Evolutionary conservation across 495 filamentous ascomycete species (phyloP), one percentile per base, ranked within the genome.

Genomic region (Aspergillus bertholletiae): DNA sequence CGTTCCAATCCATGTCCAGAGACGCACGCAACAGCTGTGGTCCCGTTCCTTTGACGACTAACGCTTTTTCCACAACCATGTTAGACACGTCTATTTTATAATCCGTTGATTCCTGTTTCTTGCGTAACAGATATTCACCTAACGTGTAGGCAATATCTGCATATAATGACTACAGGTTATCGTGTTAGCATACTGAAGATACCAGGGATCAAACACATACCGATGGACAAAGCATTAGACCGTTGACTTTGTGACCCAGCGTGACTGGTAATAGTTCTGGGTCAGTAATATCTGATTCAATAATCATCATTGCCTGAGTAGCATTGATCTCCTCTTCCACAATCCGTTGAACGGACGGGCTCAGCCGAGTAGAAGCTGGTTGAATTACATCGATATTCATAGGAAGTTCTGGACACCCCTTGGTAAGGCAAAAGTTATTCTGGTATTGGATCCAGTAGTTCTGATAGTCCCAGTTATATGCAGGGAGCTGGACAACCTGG

Each of bases 141-240:
- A 34, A 2, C 9, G 88, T 90, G 54, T 88, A 77, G n/a, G 85
- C 87, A 75, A 90, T 88, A 66, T 92, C 88, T 17, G 82, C 87
- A 53, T 89, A 90, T 1, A 90, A 65, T 2, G 84, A 81, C 65
- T 76, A 51, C 18, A 24, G 0, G 7, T 30, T 7, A 37, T 53
- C 48, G 50, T 52, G 24, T 39, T 54, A 21, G 5, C 7, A 45
- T 8, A 17, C 11, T 18, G 12, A 46, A 15, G 24, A n/a, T 4
- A 13, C 27, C 7, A 23, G 8, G 45, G 55, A 43, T 2, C 30
- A 7, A 44, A 21, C 13, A 65, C 64, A 67, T 70, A 76, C 74
- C 13, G 81, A 74, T 30, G 82, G 74, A 40, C 74, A 80, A 21
- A 85, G 71, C 21, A 74, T 63, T 5, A 70, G 65, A 6, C 83